Base-by-base conservation (phyloP, 164 flowering plant species). In the Magnolia kwangsiensis region DNA sequence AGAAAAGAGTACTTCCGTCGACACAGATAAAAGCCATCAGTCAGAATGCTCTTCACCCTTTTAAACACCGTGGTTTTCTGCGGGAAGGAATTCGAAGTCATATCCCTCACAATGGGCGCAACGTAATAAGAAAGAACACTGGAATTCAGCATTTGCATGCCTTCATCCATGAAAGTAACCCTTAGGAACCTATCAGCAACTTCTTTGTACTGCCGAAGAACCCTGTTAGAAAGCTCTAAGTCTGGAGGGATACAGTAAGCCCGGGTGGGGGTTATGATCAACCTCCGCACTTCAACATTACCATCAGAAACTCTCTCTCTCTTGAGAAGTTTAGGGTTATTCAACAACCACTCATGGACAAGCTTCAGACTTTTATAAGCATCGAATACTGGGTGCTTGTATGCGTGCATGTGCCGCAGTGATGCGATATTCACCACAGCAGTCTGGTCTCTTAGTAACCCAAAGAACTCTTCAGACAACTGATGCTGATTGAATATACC, bases 91-190 rank as follows among this genome's bases (percentile, higher is more conserved):
- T 77, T 84, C 3, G 86, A 80, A 0, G 90, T 85, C 20, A 90
- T 78, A 19, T 88, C 87, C 81, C 78, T 88, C 72, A 92, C 88
- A 63, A 93, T 93, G 0, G 92, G 91, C 65, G 96, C 85, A 74
- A 80, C 85, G 83, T 86, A 89, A 71, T 80, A 90, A 13, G 64
- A 77, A 19, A 94, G 87, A 75, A 81, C 91, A 75, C 74, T 79
- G 5, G 80, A 19, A 77, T 91, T 92, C 19, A 96, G 82, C 19
- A 78, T 86, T 72, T 88, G 91, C 88, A 89, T 77, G 11, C 96
- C 97, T 84, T 96, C 98, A 84, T 96, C 99, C 95, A 87, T 92
- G 76, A 96, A 96, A 11, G 97, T 90, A n/a, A 94, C 98, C 78
- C 98, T 85, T 59, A 94, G 74, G 82, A 96, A 96, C 20, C 98